Base-by-base conservation (phyloP, 495 filamentous ascomycete genomes). In the Beverwykella pulmonaria region DNA sequence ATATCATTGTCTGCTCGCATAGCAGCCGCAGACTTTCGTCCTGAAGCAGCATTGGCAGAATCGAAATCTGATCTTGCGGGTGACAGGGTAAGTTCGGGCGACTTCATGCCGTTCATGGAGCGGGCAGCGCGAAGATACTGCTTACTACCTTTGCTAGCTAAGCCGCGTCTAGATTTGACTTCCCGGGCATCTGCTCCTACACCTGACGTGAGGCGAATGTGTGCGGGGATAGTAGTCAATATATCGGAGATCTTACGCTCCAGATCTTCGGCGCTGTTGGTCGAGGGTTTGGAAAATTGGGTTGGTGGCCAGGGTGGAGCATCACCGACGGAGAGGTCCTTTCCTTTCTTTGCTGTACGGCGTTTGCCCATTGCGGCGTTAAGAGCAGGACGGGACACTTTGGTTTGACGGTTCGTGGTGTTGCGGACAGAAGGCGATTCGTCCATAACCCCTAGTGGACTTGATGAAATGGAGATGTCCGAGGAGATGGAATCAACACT, bases 211-310 rank as follows among this genome's bases (percentile, higher is more conserved):
- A 97, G 82, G 48, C 86, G 87, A 65, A 98, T 95, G 39, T 85
- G 85, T 19, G 89, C 86, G 34, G 92, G 91, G 30, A 98, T 87
- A 10, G 82, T 87, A 49, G 88, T 86, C 9, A 98, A 82, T 52
- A 98, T 90, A 20, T 89, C 87, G 74, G 84, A 90, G 50, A 98
- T 92, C 65, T 93, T 91, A 56, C 90, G 86, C 70, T 96, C 92
- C 3, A 98, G 85, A 61, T 90, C 87, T 41, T 89, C 86, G 9
- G 61, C 49, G 32, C 47, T 63, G 53, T 63, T 59, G 41, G 60
- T n/a, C 3, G 46, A 34, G 7, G 32, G 53, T 30, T 64, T 36
- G 0, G 61, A 53, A 50, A 69, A 70, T 34, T 71, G 49, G 14
- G 61, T 61, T 26, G 68, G 71, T 32, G 70, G 67, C 66, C 65